Evolutionary conservation across 2,329 filamentous ascomycete genomes (phyloP).

Genomic region (Annulohypoxylon truncatum): DNA sequence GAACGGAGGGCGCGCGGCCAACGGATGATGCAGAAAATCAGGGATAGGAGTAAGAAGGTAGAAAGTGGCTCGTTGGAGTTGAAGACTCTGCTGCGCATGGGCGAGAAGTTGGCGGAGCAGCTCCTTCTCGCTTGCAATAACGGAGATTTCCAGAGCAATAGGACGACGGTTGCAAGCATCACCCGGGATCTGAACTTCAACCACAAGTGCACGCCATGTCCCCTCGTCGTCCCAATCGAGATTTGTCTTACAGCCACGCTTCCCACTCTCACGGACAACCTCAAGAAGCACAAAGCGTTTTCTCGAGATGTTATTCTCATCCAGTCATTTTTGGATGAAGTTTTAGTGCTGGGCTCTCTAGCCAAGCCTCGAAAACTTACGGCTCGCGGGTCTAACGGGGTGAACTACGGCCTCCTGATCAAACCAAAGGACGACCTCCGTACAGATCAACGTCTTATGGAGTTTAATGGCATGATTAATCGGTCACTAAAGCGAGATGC

Average conservation of each 20-base stretch:
- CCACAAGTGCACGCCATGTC: slow-evolving; percentile 83
- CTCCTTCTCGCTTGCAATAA: slow-evolving; percentile 84
- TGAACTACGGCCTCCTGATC: slow-evolving; percentile 88
- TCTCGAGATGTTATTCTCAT: slow-evolving; percentile 88
- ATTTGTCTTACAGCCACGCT: slow-evolving; percentile 84
- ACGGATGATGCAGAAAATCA: slow-evolving; percentile 63
- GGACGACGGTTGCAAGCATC: slow-evolving; percentile 76
- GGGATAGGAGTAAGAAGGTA: slow-evolving; percentile 61
- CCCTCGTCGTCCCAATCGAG: slow-evolving; percentile 90
- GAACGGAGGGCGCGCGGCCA: slow-evolving; percentile 71
- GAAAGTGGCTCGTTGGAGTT: slow-evolving; percentile 70
- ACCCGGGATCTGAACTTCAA: slow-evolving; percentile 84
- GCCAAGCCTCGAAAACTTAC: slow-evolving; percentile 92
- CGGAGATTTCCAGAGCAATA: slow-evolving; percentile 76
- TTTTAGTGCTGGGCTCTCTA: slow-evolving; percentile 88
- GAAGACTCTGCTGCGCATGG: slow-evolving; percentile 77
- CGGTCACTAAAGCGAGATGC: slow-evolving; percentile 90
- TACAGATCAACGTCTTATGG: slow-evolving; percentile 98
- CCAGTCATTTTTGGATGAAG: slow-evolving; percentile 82
- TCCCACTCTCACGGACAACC: slow-evolving; percentile 77
- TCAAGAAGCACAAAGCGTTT: slow-evolving; percentile 86
- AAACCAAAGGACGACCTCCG: slow-evolving; percentile 98
- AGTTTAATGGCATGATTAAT: slow-evolving; percentile 99
- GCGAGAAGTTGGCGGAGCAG: slow-evolving; percentile 85
- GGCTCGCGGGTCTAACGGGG: slow-evolving; percentile 88